Conservation (phyloP, 2,329 filamentous ascomycete species). For the Colletotrichum sp. region DNA sequence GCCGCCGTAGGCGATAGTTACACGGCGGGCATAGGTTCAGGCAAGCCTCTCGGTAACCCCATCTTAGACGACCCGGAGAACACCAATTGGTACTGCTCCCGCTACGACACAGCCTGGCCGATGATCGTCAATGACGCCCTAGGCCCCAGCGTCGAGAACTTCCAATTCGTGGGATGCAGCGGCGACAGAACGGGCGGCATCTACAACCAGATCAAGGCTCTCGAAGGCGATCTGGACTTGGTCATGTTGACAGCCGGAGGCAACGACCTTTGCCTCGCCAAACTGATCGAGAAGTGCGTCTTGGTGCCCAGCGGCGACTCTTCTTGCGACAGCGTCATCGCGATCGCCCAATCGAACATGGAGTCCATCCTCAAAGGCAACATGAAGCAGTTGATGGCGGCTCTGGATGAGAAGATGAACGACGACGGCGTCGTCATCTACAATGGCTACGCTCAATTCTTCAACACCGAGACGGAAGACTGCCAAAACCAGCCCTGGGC, state of each 20-base stretch:
- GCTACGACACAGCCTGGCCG: slow-evolving; percentile 33
- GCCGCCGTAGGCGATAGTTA: slow-evolving; percentile 42
- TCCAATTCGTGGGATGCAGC: slow-evolving; percentile 32
- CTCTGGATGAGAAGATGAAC: slow-evolving; percentile 32
- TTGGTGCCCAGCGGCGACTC: slow-evolving; percentile 21
- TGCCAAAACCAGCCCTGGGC: slow-evolving; percentile 21
- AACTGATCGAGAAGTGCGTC: slow-evolving; percentile 21
- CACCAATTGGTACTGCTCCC: slow-evolving; percentile 29
- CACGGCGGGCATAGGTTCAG: slow-evolving; percentile 37
- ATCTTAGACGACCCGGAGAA: background rate
- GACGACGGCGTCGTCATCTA: slow-evolving; percentile 32
- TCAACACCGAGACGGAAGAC: slow-evolving; percentile 28
- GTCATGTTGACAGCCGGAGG: slow-evolving; percentile 41
- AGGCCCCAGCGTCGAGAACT: slow-evolving; percentile 26
- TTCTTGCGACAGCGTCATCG: slow-evolving; percentile 24
- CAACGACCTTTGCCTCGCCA: slow-evolving; percentile 38
- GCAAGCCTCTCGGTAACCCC: background rate
- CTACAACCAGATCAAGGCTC: slow-evolving; percentile 28
- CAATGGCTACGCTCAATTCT: slow-evolving; percentile 36
- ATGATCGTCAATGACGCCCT: slow-evolving; percentile 28
- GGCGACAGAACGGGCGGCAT: slow-evolving; percentile 31
- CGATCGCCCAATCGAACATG: slow-evolving; percentile 30
- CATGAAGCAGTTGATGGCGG: slow-evolving; percentile 26
- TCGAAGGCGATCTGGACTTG: slow-evolving; percentile 34
- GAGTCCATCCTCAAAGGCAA: slow-evolving; percentile 32